These are phyloP conservation scores for Trichoderma harzianum DNA, from an alignment of 2,329 filamentous ascomycete species.

Conservation along the genomic window DNA sequence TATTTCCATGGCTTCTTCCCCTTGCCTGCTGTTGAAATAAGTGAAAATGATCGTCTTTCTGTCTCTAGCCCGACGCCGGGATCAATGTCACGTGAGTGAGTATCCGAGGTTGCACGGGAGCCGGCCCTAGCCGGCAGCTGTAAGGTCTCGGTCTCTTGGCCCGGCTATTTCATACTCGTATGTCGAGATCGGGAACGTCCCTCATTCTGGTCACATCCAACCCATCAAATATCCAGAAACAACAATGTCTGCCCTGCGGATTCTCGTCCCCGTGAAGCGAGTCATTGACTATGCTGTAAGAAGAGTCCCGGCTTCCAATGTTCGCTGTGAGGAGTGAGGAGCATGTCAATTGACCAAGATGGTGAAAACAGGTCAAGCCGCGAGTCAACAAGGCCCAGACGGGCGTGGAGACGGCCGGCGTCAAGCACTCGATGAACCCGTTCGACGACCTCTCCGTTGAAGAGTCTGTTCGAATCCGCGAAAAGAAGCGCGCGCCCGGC, in stretches of 20 bases:
- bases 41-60: background rate
- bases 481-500: conserved; percentile 68
- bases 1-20: background rate
- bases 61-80: background rate
- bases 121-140: conserved; percentile 43
- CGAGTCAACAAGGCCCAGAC: conserved; percentile 72
- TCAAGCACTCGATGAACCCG: conserved; percentile 98
- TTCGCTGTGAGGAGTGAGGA: background rate
- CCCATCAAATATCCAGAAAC: conserved; percentile 28
- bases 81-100: conserved; percentile 34
- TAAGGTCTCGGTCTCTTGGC: conserved; percentile 17
- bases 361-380: conserved; percentile 56
- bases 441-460: conserved; percentile 98
- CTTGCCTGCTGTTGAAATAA: background rate
- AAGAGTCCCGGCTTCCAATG: conserved; percentile 25
- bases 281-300: conserved; percentile 83
- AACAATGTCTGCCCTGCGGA: conserved; percentile 63
- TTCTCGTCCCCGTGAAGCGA: conserved; percentile 78
- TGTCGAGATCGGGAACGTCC: conserved; percentile 10
- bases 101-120: conserved; percentile 38
- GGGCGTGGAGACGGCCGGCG: conserved; percentile 83
- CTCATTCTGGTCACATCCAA: conserved; percentile 23
- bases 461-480: conserved; percentile 90
- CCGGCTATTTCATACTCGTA: conserved; percentile 4
- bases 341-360: conserved; percentile 17